Evolutionary conservation across 2,329 filamentous ascomycete genomes (phyloP).

Genomic region (Colletotrichum orbiculare): DNA sequence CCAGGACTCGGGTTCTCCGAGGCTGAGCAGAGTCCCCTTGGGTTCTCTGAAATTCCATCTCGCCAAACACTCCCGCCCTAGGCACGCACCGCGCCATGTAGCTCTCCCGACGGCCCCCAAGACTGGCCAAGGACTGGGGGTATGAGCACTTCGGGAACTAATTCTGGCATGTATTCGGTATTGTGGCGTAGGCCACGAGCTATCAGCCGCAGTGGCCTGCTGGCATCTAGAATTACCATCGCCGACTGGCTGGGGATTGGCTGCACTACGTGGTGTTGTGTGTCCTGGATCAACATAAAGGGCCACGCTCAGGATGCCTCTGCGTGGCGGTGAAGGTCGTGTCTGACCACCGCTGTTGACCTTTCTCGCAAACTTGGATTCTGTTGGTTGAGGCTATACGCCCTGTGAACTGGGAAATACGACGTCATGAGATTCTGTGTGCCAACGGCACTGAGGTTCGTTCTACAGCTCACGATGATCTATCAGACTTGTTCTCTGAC

Average conservation of each 20-base stretch:
- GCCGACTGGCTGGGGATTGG: background rate
- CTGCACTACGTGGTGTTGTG: slow-evolving; percentile 1
- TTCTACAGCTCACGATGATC: background rate
- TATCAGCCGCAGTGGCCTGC: slow-evolving; percentile 6
- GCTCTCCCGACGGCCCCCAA: background rate
- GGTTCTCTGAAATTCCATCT: background rate
- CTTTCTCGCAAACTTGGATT: background rate
- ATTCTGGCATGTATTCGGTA: slow-evolving; percentile 10
- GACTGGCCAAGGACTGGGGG: background rate
- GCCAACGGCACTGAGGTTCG: slow-evolving; percentile 18
- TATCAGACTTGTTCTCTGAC: background rate
- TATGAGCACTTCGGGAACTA: slow-evolving; percentile 1
- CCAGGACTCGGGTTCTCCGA: slow-evolving; percentile 3
- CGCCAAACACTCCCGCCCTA: slow-evolving; percentile 14
- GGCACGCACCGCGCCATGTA: slow-evolving; percentile 10
- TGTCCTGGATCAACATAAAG: slow-evolving; percentile 13
- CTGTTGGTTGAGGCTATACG: background rate
- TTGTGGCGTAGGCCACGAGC: slow-evolving; percentile 8
- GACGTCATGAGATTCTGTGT: slow-evolving; percentile 5
- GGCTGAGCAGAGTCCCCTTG: background rate
- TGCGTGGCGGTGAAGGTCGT: background rate
- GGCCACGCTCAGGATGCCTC: background rate
- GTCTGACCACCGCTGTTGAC: background rate
- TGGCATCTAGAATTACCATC: slow-evolving; percentile 12
- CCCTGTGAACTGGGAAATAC: no score